These are phyloP conservation scores for Flaveria brownii DNA, from an alignment of 129 eudicot genomes.

Conservation along the genomic window DNA sequence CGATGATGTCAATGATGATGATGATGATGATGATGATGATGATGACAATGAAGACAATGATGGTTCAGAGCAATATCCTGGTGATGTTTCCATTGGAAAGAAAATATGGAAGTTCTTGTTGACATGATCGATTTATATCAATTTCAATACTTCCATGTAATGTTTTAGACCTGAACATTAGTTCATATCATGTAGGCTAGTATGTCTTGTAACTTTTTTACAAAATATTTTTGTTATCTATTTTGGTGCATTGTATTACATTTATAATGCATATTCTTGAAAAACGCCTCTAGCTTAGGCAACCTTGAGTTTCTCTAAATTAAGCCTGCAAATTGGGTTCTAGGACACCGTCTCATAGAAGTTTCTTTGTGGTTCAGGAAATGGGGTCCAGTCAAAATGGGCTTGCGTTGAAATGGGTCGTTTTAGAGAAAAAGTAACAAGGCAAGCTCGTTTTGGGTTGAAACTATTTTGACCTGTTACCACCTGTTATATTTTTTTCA, in stretches of 20 bases:
- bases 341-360: too few relatives aligned
- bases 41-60: constrained; percentile 30
- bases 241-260: neutral
- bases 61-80: constrained; percentile 45
- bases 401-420: neutral
- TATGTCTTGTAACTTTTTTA: constrained; percentile 22
- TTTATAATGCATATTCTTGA: neutral
- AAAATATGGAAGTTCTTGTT: constrained; percentile 84
- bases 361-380: neutral
- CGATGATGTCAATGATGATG: constrained; percentile 25
- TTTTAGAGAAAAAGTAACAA: neutral
- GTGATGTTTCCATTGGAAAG: constrained; percentile 62
- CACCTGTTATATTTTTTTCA: too few relatives aligned
- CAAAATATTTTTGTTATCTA: constrained; percentile 12
- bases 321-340: neutral
- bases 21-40: constrained; percentile 27
- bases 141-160: neutral
- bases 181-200: constrained; percentile 24
- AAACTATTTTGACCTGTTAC: neutral
- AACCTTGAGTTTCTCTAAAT: neutral
- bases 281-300: neutral
- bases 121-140: constrained; percentile 43
- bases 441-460: neutral
- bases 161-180: constrained; percentile 17
- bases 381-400: neutral